phyloP scores from a whole-genome alignment of 2,329 filamentous ascomycete species.

The Colletotrichum sp. region DNA sequence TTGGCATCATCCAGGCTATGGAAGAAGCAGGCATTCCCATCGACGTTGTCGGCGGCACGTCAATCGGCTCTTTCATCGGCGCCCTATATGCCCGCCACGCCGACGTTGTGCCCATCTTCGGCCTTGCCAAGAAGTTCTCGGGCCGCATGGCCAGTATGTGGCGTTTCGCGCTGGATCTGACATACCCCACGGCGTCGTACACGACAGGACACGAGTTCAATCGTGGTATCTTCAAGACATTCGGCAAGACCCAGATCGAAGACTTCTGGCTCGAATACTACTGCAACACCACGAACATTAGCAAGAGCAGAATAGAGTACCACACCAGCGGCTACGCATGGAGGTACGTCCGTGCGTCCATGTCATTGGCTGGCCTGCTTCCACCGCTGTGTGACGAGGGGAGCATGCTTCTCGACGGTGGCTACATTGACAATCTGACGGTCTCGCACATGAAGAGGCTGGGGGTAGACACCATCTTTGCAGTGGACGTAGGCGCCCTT shows the following conservation, averaged over 20 bases:
- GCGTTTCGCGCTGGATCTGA: constrained; percentile 96
- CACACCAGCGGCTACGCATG: constrained; percentile 97
- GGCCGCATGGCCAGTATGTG: constrained; percentile 99
- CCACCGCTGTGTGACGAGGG: constrained; percentile 97
- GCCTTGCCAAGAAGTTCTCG: constrained; percentile 94
- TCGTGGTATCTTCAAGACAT: constrained; percentile 97
- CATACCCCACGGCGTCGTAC: constrained; percentile 95
- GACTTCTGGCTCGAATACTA: constrained; percentile 99
- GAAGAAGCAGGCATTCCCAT: constrained; percentile 97
- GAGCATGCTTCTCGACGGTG: constrained; percentile 94
- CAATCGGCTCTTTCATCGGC: constrained; percentile 94
- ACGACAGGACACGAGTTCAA: constrained; percentile 99
- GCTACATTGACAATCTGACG: constrained; percentile 96
- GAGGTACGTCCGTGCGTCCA: constrained; percentile 95
- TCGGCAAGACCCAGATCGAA: constrained; percentile 95
- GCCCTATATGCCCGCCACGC: constrained; percentile 95
- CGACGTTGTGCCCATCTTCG: constrained; percentile 96
- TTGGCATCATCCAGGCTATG: constrained; percentile 92
- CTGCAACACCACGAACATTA: constrained; percentile 99
- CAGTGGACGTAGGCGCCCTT: constrained; percentile 89
- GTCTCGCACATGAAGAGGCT: constrained; percentile 97
- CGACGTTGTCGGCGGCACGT: constrained; percentile 93
- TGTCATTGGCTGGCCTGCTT: constrained; percentile 91
- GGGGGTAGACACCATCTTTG: constrained; percentile 93
- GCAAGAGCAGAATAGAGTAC: constrained; percentile 87